Conservation (phyloP, 2,329 filamentous ascomycete genomes). For the Aspergillus luchuensis region DNA sequence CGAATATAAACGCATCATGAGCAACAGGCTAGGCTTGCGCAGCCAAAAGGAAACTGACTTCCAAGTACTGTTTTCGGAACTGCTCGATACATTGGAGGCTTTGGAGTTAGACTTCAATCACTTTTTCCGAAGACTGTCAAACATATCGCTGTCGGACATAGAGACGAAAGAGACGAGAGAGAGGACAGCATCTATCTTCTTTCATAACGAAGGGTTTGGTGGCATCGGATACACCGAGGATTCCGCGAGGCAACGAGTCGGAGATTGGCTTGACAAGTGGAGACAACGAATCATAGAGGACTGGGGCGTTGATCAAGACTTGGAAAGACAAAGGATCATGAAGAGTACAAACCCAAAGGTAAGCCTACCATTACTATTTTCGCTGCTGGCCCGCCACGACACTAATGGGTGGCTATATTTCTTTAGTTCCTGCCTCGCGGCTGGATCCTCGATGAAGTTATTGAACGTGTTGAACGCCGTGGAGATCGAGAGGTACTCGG, state of each 20-base stretch:
- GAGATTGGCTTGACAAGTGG: slow-evolving; percentile 82
- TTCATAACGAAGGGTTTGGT: slow-evolving; percentile 72
- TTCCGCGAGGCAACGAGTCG: slow-evolving; percentile 67
- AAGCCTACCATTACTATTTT: slow-evolving; percentile 16
- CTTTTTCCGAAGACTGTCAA: slow-evolving; percentile 80
- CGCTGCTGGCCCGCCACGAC: neutral
- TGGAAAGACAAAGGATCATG: slow-evolving; percentile 71
- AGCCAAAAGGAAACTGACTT: slow-evolving; percentile 73
- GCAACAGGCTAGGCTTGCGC: slow-evolving; percentile 73
- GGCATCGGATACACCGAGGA: slow-evolving; percentile 61
- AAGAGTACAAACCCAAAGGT: slow-evolving; percentile 82
- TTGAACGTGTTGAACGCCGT: slow-evolving; percentile 81
- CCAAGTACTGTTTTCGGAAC: slow-evolving; percentile 74
- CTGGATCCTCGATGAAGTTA: slow-evolving; percentile 93
- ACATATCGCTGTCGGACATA: slow-evolving; percentile 63
- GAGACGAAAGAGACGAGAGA: slow-evolving; percentile 65
- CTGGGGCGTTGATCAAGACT: slow-evolving; percentile 67
- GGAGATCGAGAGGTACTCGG: slow-evolving; percentile 77
- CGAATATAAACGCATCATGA: slow-evolving; percentile 90
- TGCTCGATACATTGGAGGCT: slow-evolving; percentile 78
- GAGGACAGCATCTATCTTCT: slow-evolving; percentile 71
- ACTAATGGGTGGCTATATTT: neutral
- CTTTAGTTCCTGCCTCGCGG: slow-evolving; percentile 75
- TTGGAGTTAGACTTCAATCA: slow-evolving; percentile 91
- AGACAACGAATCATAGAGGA: slow-evolving; percentile 70